A percentile compares a stretch with the other conserved stretches of the same genome.
phyloP scores from a whole-genome alignment of 768 basidiomycete genomes.

The Crucibulum laeve region DNA sequence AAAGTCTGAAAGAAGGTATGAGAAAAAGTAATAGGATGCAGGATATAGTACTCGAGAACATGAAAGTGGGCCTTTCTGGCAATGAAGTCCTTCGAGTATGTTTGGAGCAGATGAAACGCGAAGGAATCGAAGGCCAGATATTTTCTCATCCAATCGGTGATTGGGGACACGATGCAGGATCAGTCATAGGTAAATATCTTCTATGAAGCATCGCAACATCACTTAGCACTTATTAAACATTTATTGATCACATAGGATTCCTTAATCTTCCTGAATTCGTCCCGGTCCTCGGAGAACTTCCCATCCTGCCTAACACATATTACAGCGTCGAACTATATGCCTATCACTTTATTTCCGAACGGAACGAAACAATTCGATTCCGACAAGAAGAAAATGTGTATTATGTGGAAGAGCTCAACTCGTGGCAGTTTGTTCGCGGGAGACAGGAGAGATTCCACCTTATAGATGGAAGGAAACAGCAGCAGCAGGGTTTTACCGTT shows the following conservation, averaged over 20 bases:
- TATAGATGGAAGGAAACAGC: conserved; percentile 21
- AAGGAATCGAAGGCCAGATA: conserved; percentile 43
- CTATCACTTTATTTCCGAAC: conserved; percentile 43
- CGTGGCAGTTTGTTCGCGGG: conserved; percentile 47
- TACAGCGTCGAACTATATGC: conserved; percentile 53
- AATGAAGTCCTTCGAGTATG: conserved; percentile 39
- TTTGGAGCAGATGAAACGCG: conserved; percentile 37
- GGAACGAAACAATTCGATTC: conserved; percentile 41
- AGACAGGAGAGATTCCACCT: conserved; percentile 45
- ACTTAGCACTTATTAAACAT: too few relatives aligned
- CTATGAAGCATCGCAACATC: background rate
- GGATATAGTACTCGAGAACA: conserved; percentile 39
- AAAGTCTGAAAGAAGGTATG: conserved; percentile 39
- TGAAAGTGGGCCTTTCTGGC: conserved; percentile 42
- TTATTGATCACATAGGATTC: conserved; percentile 24
- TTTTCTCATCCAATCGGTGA: conserved; percentile 54
- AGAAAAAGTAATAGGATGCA: conserved; percentile 46
- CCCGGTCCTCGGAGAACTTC: conserved; percentile 42
- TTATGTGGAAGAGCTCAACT: conserved; percentile 30
- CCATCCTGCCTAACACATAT: conserved; percentile 43
- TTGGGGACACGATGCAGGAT: conserved; percentile 50
- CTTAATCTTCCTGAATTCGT: conserved; percentile 39
- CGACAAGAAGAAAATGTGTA: conserved; percentile 40
- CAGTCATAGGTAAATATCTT: conserved; percentile 36
- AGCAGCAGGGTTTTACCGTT: conserved; percentile 11